Percentiles rank a stretch among this genome's conserved stretches.
phyloP scores from a whole-genome alignment of 2,329 filamentous ascomycete species.

The Curvularia spicifera region DNA sequence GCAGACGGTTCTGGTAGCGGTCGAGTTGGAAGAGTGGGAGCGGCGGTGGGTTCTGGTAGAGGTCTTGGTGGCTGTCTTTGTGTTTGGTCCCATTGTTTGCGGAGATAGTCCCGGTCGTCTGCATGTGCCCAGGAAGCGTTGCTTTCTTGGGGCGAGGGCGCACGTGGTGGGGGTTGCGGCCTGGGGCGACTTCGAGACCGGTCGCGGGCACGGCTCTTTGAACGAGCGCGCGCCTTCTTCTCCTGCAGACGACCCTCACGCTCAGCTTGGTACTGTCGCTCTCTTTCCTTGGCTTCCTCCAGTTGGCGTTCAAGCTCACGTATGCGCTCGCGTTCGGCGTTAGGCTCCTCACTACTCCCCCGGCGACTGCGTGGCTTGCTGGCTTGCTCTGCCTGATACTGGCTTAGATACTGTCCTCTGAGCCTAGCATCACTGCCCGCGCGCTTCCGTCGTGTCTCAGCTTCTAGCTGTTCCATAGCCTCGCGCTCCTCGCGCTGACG shows the following conservation, averaged over 20 bases:
- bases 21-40: conserved; percentile 51
- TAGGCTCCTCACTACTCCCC: conserved; percentile 54
- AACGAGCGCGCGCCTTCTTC: conserved; percentile 47
- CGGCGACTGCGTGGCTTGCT: conserved; percentile 45
- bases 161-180: conserved; percentile 45
- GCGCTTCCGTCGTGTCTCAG: conserved; percentile 69
- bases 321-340: conserved; percentile 70
- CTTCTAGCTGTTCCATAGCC: conserved; percentile 69
- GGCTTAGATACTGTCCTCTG: conserved; percentile 82
- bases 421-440: conserved; percentile 70
- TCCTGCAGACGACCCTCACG: conserved; percentile 59
- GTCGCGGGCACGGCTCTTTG: conserved; percentile 45
- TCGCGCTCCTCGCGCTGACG: conserved; percentile 75
- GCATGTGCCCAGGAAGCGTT: conserved; percentile 68
- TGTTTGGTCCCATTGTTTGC: conserved; percentile 61
- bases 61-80: conserved; percentile 46
- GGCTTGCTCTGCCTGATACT: conserved; percentile 77
- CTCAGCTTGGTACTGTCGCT: conserved; percentile 68
- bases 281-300: conserved; percentile 70
- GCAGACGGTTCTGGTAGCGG: conserved; percentile 54
- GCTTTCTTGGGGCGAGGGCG: conserved; percentile 55
- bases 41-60: conserved; percentile 40
- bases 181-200: conserved; percentile 45
- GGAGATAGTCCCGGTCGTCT: conserved; percentile 69
- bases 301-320: conserved; percentile 79